These are phyloP conservation scores for Lactarius quietus DNA, from an alignment of 768 basidiomycete genomes.

Conservation along the genomic window DNA sequence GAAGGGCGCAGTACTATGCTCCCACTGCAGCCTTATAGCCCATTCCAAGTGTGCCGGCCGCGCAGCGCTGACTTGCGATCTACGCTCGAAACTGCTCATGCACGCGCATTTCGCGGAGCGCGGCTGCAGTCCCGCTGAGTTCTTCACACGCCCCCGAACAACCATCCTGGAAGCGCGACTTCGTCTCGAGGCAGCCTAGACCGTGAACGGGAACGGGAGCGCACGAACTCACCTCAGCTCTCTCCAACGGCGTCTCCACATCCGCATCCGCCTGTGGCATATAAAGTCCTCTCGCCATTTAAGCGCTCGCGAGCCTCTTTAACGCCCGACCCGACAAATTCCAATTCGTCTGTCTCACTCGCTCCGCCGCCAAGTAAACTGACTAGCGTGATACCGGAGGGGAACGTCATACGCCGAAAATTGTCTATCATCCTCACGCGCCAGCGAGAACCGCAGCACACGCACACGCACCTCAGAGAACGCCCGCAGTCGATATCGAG, in stretches of 20 bases:
- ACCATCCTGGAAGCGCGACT: conserved; percentile 1
- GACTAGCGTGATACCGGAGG: conserved; percentile 9
- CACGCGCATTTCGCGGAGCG: conserved; percentile 74
- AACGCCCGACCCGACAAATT: conserved; percentile 22
- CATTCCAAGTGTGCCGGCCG: conserved; percentile 73
- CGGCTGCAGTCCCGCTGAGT: conserved; percentile 49
- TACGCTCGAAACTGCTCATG: conserved; percentile 73
- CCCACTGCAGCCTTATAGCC: conserved; percentile 84
- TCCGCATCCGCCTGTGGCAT: conserved; percentile 26
- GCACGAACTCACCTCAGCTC: conserved; percentile 2
- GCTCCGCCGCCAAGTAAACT: neutral
- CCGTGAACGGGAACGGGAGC: conserved; percentile 4
- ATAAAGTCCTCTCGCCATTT: conserved; percentile 31
- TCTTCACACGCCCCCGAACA: conserved; percentile 51
- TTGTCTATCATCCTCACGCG: conserved; percentile 39
- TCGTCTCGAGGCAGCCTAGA: conserved; percentile 25
- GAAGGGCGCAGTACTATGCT: conserved; percentile 84
- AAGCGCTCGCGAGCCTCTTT: conserved; percentile 23
- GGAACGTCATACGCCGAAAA: conserved; percentile 30
- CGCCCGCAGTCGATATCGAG: conserved; percentile 56
- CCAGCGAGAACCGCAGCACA: conserved; percentile 12
- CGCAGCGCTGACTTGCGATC: conserved; percentile 77
- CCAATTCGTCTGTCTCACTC: conserved; percentile 24
- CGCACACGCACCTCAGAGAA: conserved; percentile 40
- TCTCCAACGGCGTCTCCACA: conserved; percentile 5